Evolutionary conservation across 805 yeast genomes (phyloP), one percentile per base, ranked within the genome.

Genomic region (Candida nanaspora): DNA sequence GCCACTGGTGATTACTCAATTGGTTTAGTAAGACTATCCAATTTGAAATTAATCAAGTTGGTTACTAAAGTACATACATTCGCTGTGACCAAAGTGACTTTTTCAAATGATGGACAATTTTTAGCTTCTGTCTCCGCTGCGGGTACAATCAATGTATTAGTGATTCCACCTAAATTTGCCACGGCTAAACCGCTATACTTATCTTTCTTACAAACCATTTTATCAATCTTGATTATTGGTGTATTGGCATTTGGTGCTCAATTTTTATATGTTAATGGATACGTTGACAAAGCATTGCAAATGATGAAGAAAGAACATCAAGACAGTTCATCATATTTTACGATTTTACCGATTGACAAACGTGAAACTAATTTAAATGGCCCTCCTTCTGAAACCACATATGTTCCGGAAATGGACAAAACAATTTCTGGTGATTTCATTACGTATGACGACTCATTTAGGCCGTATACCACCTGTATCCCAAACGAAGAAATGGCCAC

Each of bases 111-210:
- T 54, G 87, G 89, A 7, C 62, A 73, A 38, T 70, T 69, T 41
- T 61, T 86, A 37, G 91, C 86, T 3, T 74, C 86, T 19, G 81
- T 78, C 0, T 81, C 38, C 27, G 94, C 89, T 1, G 85, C 93
- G 3, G 80, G 82, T 45, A 71, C 86, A 1, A 73, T 87, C 23
- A 77, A 72, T 49, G 77, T 86, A 8, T 62, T 80, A 42, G 68
- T 66, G 42, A 57, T 86, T 18, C 89, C 93, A 3, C 62, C 59
- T 20, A 70, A 69, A 19, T 68, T 68, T 44, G 62, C 72, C 1
- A 54, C 55, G 4, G 65, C 75, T 6, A 62, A 59, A 41, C 69
- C 76, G 7, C 44, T 57, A 8, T 37, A 56, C 23, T 32, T 50
- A 14, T 48, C 62, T 2, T 33, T 59, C 11, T 41, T 61, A 27